phyloP scores from a whole-genome alignment of 2,329 filamentous ascomycete genomes.

The Knufia fluminis region DNA sequence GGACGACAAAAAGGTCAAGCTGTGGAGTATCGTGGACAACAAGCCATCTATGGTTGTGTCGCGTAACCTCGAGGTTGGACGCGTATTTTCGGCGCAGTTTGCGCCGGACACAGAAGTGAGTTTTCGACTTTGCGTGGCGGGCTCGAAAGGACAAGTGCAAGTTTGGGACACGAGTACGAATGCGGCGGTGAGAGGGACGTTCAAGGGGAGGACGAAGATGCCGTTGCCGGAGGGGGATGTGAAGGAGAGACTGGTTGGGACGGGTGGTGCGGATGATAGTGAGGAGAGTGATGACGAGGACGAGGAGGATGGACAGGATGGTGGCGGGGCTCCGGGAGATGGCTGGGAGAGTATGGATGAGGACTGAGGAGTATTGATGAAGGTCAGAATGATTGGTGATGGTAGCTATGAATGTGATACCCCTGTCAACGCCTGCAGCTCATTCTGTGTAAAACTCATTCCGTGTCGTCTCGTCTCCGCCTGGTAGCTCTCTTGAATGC shows the following conservation, averaged over 20 bases:
- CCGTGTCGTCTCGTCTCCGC: too few species aligned
- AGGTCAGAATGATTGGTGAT: not conserved
- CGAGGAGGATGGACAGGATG: constrained; percentile 38
- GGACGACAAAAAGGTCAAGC: constrained; percentile 88
- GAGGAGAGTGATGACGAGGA: constrained; percentile 52
- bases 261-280: constrained; percentile 56
- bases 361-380: constrained; percentile 31
- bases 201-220: constrained; percentile 53
- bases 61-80: constrained; percentile 85
- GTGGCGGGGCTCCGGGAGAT: constrained; percentile 37
- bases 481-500: too few species aligned
- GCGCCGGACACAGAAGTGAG: constrained; percentile 83
- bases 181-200: constrained; percentile 70
- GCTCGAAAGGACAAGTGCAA: constrained; percentile 84
- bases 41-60: constrained; percentile 86
- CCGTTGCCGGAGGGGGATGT: constrained; percentile 51
- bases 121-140: constrained; percentile 85
- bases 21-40: constrained; percentile 79
- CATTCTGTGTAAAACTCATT: too few species aligned
- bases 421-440: too few species aligned
- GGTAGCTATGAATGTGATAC: too few species aligned
- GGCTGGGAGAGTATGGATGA: constrained; percentile 50
- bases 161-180: constrained; percentile 98
- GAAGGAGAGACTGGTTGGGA: constrained; percentile 66
- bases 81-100: constrained; percentile 85